phyloP scores from a whole-genome alignment of 163 green algal species.

The Scenedesmus sp. region DNA sequence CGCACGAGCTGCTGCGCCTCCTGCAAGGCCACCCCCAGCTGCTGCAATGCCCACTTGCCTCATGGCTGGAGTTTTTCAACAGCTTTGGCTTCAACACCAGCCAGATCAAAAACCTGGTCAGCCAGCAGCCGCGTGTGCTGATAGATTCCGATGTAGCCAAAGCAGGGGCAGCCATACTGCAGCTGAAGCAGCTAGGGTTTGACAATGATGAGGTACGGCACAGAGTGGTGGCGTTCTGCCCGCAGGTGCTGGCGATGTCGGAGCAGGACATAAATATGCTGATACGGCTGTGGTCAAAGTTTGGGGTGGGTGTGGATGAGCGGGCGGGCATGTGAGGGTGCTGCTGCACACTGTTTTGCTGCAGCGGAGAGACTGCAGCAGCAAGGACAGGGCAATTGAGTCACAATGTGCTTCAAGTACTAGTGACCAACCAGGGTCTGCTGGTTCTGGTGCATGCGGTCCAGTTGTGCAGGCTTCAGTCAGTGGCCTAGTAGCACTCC shows the following conservation, averaged over 20 bases:
- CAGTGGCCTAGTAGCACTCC: too few relatives aligned
- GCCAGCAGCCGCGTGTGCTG: not conserved
- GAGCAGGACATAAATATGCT: slow-evolving; percentile 29
- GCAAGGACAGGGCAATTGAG: too few relatives aligned
- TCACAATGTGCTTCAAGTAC: too few relatives aligned
- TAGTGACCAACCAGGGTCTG: not conserved
- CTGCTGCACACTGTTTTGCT: not conserved
- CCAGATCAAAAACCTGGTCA: slow-evolving; percentile 41
- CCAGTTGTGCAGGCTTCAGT: too few relatives aligned
- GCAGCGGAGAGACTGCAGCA: not conserved
- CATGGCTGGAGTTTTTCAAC: slow-evolving; percentile 46
- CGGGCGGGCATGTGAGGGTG: slow-evolving; percentile 26
- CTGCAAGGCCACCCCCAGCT: slow-evolving; percentile 40
- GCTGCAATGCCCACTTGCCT: slow-evolving; percentile 14
- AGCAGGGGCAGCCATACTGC: slow-evolving; percentile 39
- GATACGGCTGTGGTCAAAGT: slow-evolving; percentile 51
- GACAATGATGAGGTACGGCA: slow-evolving; percentile 52
- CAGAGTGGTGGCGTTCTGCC: slow-evolving; percentile 49
- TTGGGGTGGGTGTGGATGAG: slow-evolving; percentile 46
- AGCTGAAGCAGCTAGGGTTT: slow-evolving; percentile 46
- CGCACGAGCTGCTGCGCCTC: slow-evolving; percentile 5
- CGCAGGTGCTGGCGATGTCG: slow-evolving; percentile 42
- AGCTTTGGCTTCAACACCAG: slow-evolving; percentile 10
- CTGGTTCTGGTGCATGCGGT: not conserved
- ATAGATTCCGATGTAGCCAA: slow-evolving; percentile 9